phyloP scores from a whole-genome alignment of 2,329 filamentous ascomycete genomes.

The Mycocentrospora acerina region DNA sequence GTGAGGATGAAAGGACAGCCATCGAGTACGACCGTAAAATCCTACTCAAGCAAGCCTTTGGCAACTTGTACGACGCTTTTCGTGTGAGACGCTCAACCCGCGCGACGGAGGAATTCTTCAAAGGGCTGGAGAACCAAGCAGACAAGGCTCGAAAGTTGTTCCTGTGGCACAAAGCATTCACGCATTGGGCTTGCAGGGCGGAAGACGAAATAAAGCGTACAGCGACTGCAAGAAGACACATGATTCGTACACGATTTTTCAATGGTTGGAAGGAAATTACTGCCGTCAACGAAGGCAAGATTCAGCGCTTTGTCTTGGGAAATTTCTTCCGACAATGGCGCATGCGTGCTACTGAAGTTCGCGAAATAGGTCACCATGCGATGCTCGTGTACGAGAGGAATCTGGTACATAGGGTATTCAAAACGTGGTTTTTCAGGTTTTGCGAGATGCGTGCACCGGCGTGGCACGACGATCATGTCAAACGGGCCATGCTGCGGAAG shows the following conservation, averaged over 20 bases:
- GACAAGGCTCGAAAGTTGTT: conserved; percentile 65
- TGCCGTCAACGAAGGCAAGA: conserved; percentile 58
- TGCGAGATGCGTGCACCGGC: conserved; percentile 37
- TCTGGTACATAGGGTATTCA: conserved; percentile 33
- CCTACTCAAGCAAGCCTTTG: conserved; percentile 56
- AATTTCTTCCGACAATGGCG: conserved; percentile 60
- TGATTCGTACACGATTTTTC: conserved; percentile 69
- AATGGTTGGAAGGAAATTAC: conserved; percentile 69
- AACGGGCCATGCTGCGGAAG: conserved; percentile 24
- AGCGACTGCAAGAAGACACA: conserved; percentile 67
- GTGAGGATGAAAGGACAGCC: conserved; percentile 39
- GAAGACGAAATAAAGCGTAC: conserved; percentile 67
- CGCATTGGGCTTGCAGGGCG: conserved; percentile 68
- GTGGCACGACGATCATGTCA: conserved; percentile 32
- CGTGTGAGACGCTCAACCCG: conserved; percentile 42
- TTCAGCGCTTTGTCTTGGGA: conserved; percentile 53
- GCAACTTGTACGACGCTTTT: conserved; percentile 36
- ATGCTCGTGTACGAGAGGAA: conserved; percentile 35
- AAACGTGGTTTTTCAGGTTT: conserved; percentile 42
- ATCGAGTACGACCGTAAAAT: conserved; percentile 52
- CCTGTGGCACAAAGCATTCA: conserved; percentile 64
- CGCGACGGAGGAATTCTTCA: conserved; percentile 57
- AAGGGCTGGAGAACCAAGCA: conserved; percentile 60
- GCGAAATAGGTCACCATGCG: conserved; percentile 37
- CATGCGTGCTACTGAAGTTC: conserved; percentile 42